Percentiles rank a stretch among this genome's conserved stretches.
These are phyloP conservation scores for Paxillus involutus DNA, from an alignment of 768 basidiomycete species.

Conservation along the genomic window DNA sequence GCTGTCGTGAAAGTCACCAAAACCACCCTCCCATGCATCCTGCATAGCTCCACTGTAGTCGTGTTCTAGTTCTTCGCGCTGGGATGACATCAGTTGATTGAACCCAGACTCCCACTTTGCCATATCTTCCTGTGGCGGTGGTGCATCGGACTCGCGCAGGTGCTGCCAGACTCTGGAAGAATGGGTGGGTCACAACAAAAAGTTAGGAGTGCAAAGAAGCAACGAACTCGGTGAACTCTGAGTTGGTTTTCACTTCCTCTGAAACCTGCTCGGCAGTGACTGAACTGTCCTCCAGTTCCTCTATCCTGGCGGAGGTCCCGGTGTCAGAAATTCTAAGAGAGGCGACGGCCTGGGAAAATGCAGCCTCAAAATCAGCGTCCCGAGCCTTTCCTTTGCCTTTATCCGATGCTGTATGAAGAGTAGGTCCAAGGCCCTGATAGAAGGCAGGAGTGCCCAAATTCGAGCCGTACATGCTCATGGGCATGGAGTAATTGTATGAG, in stretches of 20 bases:
- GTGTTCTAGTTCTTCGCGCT: constrained; percentile 63
- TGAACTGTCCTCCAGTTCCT: constrained; percentile 48
- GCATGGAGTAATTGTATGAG: constrained; percentile 38
- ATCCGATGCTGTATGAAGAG: constrained; percentile 23
- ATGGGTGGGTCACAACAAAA: constrained; percentile 1
- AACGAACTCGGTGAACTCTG: constrained; percentile 57
- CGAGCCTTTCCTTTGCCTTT: constrained; percentile 81
- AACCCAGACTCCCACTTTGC: constrained; percentile 85
- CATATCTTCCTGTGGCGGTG: constrained; percentile 61
- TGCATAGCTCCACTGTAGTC: constrained; percentile 66
- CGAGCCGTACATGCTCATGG: constrained; percentile 29
- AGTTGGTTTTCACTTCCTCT: constrained; percentile 22
- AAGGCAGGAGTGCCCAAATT: constrained; percentile 34
- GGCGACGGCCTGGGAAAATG: constrained; percentile 68
- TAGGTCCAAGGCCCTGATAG: constrained; percentile 31
- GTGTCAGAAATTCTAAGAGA: constrained; percentile 44
- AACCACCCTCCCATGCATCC: constrained; percentile 59
- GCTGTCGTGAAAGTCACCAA: constrained; percentile 43
- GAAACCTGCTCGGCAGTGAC: constrained; percentile 42
- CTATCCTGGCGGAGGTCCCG: constrained; percentile 47
- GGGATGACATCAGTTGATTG: constrained; percentile 69
- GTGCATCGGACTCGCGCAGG: constrained; percentile 55
- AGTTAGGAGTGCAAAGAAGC: background rate
- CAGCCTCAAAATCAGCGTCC: constrained; percentile 83
- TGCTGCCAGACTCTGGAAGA: constrained; percentile 59